Conservation (phyloP, 2,329 filamentous ascomycete genomes). For the Colletotrichum sp. region DNA sequence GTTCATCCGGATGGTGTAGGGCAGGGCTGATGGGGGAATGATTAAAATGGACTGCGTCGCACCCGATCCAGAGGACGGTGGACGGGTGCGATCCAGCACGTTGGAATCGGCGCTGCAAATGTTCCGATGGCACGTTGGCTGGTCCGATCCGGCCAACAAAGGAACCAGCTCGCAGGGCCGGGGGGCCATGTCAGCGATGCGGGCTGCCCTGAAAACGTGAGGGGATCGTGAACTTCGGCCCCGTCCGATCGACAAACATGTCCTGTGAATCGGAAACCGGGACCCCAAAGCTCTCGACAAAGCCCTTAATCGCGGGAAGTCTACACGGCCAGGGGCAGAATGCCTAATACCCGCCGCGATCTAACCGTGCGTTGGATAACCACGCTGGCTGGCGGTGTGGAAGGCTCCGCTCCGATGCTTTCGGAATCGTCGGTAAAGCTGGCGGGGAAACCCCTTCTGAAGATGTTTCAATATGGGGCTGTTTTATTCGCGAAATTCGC, state of each 20-base stretch:
- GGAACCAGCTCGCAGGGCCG: neutral
- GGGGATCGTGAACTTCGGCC: constrained; percentile 13
- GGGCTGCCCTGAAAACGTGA: constrained; percentile 4
- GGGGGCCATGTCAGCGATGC: constrained; percentile 5
- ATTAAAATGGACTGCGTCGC: neutral
- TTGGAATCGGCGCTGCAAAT: constrained; percentile 11
- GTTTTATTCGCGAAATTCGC: neutral
- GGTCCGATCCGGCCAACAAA: constrained; percentile 13
- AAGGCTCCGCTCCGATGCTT: neutral
- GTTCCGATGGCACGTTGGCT: constrained; percentile 14
- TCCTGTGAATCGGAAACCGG: constrained; percentile 12
- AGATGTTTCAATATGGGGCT: neutral
- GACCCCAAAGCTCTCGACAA: neutral
- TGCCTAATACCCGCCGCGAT: neutral
- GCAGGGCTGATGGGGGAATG: neutral
- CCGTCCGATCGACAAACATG: constrained; percentile 8
- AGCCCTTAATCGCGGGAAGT: neutral
- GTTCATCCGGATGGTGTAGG: constrained; percentile 6
- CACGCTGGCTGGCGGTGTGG: neutral
- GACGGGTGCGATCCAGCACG: neutral
- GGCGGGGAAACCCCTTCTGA: neutral
- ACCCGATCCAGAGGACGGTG: constrained; percentile 3
- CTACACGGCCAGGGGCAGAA: neutral
- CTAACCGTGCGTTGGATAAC: neutral
- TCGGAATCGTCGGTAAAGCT: neutral